A percentile compares a stretch with the other conserved stretches of the same genome.
phyloP scores from a whole-genome alignment of 495 filamentous ascomycete species.

The Hyaloscypha hepaticicola region DNA sequence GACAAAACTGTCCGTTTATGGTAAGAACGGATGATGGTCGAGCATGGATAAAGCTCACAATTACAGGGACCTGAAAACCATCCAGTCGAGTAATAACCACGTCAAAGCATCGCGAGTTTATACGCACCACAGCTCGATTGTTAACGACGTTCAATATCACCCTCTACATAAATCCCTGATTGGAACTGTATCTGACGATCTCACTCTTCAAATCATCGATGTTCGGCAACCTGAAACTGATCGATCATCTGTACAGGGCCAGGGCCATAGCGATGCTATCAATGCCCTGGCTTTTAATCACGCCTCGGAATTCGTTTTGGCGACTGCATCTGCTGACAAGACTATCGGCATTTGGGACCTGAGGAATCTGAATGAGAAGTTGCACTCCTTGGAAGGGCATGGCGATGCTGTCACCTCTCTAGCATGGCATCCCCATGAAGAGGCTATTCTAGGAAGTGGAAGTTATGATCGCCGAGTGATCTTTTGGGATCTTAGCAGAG shows the following conservation, averaged over 20 bases:
- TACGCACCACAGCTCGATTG: slow-evolving; percentile 83
- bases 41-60: slow-evolving; percentile 10
- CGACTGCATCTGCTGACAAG: slow-evolving; percentile 92
- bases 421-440: slow-evolving; percentile 89
- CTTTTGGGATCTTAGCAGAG: slow-evolving; percentile 91
- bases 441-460: slow-evolving; percentile 81
- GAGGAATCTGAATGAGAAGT: slow-evolving; percentile 78
- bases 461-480: slow-evolving; percentile 91
- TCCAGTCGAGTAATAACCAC: slow-evolving; percentile 65
- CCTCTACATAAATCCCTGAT: slow-evolving; percentile 78
- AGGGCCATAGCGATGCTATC: slow-evolving; percentile 81
- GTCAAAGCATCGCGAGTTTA: slow-evolving; percentile 71
- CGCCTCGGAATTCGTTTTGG: slow-evolving; percentile 77
- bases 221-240: slow-evolving; percentile 62
- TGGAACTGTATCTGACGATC: slow-evolving; percentile 92
- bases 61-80: slow-evolving; percentile 72
- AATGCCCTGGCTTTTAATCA: slow-evolving; percentile 95
- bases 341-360: slow-evolving; percentile 95
- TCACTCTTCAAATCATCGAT: slow-evolving; percentile 90
- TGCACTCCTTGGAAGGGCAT: slow-evolving; percentile 85
- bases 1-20: slow-evolving; percentile 89
- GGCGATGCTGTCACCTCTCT: slow-evolving; percentile 85
- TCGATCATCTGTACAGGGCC: slow-evolving; percentile 63
- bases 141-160: slow-evolving; percentile 96
- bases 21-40: slow-evolving; percentile 46